A percentile compares a stretch with the other conserved stretches of the same genome.
phyloP scores from a whole-genome alignment of 2,329 filamentous ascomycete genomes.

The Colletotrichum echinochloae region DNA sequence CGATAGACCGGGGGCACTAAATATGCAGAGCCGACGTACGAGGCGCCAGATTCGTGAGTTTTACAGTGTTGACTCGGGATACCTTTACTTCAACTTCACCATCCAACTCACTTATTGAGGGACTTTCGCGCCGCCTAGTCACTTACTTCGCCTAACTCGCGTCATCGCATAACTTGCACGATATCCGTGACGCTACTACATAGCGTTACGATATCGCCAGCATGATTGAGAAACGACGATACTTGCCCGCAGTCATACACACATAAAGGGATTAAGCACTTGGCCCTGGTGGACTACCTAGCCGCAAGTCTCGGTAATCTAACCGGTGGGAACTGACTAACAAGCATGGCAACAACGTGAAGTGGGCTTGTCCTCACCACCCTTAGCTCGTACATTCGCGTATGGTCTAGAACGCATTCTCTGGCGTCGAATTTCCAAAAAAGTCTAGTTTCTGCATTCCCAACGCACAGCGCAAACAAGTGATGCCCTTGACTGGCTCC shows the following conservation, averaged over 20 bases:
- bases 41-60: background rate
- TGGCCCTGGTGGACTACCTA: background rate
- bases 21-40: background rate
- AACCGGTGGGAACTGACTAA: background rate
- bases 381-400: background rate
- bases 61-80: background rate
- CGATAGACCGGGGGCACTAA: background rate
- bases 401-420: background rate
- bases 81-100: slow-evolving; percentile 16
- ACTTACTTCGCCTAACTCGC: slow-evolving; percentile 28
- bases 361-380: background rate
- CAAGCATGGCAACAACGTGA: background rate
- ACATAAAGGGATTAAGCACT: background rate
- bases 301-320: background rate
- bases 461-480: background rate
- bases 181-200: slow-evolving; percentile 17
- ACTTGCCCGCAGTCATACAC: slow-evolving; percentile 1
- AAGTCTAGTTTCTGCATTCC: background rate
- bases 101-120: background rate
- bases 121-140: background rate
- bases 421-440: background rate
- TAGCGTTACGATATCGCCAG: background rate
- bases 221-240: background rate
- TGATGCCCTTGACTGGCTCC: background rate
- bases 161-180: slow-evolving; percentile 12